Evolutionary conservation across 805 yeast species (phyloP).

Genomic region (Clavispora santaluciae): DNA sequence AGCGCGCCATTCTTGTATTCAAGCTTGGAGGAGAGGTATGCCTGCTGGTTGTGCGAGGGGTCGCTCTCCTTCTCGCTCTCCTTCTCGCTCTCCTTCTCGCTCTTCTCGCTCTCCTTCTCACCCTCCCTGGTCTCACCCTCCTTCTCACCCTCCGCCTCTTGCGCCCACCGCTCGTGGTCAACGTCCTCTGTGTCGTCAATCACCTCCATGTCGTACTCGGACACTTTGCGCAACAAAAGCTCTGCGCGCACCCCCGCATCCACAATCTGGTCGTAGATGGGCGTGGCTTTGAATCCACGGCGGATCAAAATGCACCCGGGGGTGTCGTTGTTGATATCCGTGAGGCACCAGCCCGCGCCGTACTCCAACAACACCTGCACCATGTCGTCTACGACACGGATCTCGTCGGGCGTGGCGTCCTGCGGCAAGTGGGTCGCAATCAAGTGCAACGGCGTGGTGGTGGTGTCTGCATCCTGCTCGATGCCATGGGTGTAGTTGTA

Average conservation of each 20-base stretch:
- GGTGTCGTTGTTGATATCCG: constrained; percentile 67
- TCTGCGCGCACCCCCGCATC: constrained; percentile 92
- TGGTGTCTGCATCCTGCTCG: constrained; percentile 32
- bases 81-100: constrained; percentile 8
- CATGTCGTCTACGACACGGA: constrained; percentile 43
- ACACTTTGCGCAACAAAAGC: constrained; percentile 65
- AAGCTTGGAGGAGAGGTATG: constrained; percentile 62
- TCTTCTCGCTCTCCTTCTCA: too few relatives aligned
- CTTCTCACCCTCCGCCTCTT: constrained; percentile 1
- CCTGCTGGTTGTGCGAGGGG: constrained; percentile 60
- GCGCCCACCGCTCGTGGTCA: constrained; percentile 22
- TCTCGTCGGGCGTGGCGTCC: constrained; percentile 41
- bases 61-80: constrained; percentile 20
- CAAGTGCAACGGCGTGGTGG: constrained; percentile 78
- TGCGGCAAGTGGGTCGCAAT: constrained; percentile 53
- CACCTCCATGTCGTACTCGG: constrained; percentile 60
- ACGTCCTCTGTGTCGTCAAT: constrained; percentile 35
- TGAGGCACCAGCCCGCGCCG: constrained; percentile 91
- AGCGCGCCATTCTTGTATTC: constrained; percentile 66
- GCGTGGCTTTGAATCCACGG: constrained; percentile 37
- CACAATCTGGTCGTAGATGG: constrained; percentile 49
- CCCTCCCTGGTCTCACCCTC: constrained; percentile 10
- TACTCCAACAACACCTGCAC: constrained; percentile 65
- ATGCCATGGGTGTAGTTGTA: constrained; percentile 47
- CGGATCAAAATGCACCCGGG: constrained; percentile 78